A percentile compares a stretch with the other conserved stretches of the same genome.
These are phyloP conservation scores for Acrodontium crateriforme DNA, from an alignment of 2,329 filamentous ascomycete species.

Conservation along the genomic window DNA sequence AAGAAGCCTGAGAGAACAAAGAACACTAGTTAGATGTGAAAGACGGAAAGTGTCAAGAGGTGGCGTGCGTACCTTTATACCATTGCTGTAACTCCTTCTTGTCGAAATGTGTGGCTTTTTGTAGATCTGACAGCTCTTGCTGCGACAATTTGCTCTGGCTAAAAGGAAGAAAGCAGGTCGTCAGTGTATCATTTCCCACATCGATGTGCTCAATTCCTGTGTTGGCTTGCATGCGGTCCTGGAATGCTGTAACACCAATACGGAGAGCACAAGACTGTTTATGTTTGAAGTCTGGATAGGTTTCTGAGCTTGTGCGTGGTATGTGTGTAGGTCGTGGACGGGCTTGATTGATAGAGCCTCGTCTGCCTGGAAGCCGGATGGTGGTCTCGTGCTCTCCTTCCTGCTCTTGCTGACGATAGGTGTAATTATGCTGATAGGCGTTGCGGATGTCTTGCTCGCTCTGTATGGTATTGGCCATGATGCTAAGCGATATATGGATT, in stretches of 20 bases:
- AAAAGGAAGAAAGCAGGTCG: constrained; percentile 17
- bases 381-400: no score
- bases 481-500: no score
- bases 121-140: constrained; percentile 86
- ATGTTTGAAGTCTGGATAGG: constrained; percentile 19
- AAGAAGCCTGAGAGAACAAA: constrained; percentile 57
- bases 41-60: no score
- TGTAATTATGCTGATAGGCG: no score
- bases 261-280: constrained; percentile 20
- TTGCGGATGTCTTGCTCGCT: neutral
- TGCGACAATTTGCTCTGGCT: constrained; percentile 98
- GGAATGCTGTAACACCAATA: constrained; percentile 19
- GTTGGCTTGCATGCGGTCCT: constrained; percentile 17
- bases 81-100: constrained; percentile 99
- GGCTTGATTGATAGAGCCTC: constrained; percentile 20
- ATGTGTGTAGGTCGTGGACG: constrained; percentile 20
- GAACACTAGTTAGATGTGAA: no score
- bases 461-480: neutral
- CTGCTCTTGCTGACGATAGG: no score
- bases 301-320: constrained; percentile 17
- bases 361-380: no score
- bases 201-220: constrained; percentile 16
- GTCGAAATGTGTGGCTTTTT: constrained; percentile 96
- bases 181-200: constrained; percentile 19
- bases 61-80: constrained; percentile 74